phyloP scores from a whole-genome alignment of 1,139 yeast species.

The Maudiozyma humilis region DNA sequence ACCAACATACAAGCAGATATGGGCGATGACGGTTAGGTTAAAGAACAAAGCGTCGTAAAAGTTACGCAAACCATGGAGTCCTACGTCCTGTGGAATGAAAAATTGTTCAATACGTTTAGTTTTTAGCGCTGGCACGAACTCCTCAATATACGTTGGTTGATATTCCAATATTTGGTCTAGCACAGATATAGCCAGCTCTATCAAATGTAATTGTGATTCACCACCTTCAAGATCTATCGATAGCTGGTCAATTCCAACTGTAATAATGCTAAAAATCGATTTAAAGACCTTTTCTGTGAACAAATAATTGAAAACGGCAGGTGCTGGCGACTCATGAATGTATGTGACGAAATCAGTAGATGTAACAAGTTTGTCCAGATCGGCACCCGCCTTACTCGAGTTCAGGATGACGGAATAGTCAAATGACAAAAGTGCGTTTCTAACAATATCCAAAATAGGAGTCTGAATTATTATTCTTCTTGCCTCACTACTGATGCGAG shows the following conservation, averaged over 20 bases:
- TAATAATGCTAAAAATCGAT: constrained; percentile 48
- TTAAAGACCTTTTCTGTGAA: constrained; percentile 51
- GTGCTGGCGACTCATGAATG: constrained; percentile 56
- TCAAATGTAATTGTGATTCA: constrained; percentile 32
- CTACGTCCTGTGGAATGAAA: constrained; percentile 45
- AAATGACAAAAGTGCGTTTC: constrained; percentile 47
- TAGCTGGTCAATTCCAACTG: constrained; percentile 49
- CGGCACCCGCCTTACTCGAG: constrained; percentile 42
- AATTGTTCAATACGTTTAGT: constrained; percentile 28
- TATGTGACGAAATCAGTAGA: constrained; percentile 36
- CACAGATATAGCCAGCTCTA: constrained; percentile 37
- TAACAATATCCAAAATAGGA: constrained; percentile 45
- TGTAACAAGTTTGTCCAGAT: constrained; percentile 44
- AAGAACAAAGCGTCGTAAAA: constrained; percentile 66
- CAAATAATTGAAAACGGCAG: constrained; percentile 52
- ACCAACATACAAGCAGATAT: constrained; percentile 62
- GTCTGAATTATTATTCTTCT: constrained; percentile 45
- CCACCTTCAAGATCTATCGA: constrained; percentile 35
- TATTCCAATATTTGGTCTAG: constrained; percentile 44
- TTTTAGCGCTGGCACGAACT: constrained; percentile 38
- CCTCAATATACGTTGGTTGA: constrained; percentile 50
- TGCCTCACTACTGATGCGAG: constrained; percentile 15
- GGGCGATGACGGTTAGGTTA: constrained; percentile 60
- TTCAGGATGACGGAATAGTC: constrained; percentile 56
- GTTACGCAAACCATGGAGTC: constrained; percentile 53